A percentile compares a stretch with the other conserved stretches of the same genome.
Conservation (phyloP, 352 stramenopile species). For the Saprolegnia parasitica region DNA sequence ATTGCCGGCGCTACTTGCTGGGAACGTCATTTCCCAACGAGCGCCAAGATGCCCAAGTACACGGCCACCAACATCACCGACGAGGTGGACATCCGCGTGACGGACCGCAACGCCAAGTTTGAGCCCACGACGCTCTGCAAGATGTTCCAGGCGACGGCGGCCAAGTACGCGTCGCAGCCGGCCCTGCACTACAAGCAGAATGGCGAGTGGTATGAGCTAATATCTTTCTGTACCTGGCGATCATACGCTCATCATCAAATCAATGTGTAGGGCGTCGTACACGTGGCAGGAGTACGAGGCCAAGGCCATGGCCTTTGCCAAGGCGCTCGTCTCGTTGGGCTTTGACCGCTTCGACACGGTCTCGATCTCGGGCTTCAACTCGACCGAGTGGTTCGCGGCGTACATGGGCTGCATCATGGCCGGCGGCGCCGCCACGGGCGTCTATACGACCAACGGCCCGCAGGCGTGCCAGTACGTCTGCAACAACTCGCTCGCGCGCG, state of each 20-base stretch:
- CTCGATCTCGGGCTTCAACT: slow-evolving; percentile 81
- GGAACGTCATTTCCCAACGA: slow-evolving; percentile 4
- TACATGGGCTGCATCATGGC: slow-evolving; percentile 76
- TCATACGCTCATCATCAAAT: not conserved
- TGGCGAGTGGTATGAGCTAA: slow-evolving; percentile 39
- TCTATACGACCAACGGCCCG: slow-evolving; percentile 79
- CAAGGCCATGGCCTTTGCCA: slow-evolving; percentile 59
- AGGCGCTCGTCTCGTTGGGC: slow-evolving; percentile 66
- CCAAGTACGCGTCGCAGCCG: slow-evolving; percentile 30
- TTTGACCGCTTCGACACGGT: slow-evolving; percentile 66
- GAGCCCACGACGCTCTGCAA: slow-evolving; percentile 37
- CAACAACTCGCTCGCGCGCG: slow-evolving; percentile 65
- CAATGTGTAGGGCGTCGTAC: slow-evolving; percentile 29
- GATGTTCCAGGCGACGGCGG: slow-evolving; percentile 41
- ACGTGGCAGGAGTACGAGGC: slow-evolving; percentile 75
- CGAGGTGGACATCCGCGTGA: slow-evolving; percentile 29
- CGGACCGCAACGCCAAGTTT: slow-evolving; percentile 34
- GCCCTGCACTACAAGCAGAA: slow-evolving; percentile 40
- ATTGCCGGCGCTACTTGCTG: not conserved
- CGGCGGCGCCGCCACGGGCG: slow-evolving; percentile 67
- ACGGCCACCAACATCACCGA: slow-evolving; percentile 22
- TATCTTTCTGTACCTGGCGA: not conserved
- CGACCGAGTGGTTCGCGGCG: slow-evolving; percentile 80
- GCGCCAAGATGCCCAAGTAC: slow-evolving; percentile 17
- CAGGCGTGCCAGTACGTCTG: slow-evolving; percentile 75